These are phyloP conservation scores for Xylariales sp. DNA, from an alignment of 2,329 filamentous ascomycete species.

Conservation along the genomic window DNA sequence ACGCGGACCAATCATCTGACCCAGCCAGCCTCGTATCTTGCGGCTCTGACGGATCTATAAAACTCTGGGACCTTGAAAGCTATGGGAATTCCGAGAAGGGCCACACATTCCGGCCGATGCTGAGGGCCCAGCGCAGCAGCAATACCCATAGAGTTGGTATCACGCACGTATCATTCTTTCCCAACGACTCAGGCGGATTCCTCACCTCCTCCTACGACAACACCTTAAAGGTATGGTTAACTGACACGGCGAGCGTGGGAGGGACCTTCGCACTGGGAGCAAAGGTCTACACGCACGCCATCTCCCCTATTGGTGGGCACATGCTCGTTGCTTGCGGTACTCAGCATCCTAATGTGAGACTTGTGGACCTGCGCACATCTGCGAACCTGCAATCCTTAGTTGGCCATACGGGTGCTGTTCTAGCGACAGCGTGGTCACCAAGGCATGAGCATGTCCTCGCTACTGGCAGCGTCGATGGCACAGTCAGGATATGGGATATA, in stretches of 20 bases:
- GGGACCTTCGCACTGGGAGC: slow-evolving; percentile 65
- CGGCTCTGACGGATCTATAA: slow-evolving; percentile 78
- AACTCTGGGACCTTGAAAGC: slow-evolving; percentile 80
- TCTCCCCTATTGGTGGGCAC: slow-evolving; percentile 68
- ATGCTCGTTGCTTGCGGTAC: slow-evolving; percentile 85
- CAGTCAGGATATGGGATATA: slow-evolving; percentile 82
- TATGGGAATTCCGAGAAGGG: slow-evolving; percentile 37
- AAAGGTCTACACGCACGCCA: slow-evolving; percentile 71
- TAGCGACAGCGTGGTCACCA: slow-evolving; percentile 78
- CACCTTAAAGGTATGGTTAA: slow-evolving; percentile 71
- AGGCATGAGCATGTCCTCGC: slow-evolving; percentile 73
- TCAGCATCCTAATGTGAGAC: slow-evolving; percentile 75
- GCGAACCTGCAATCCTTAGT: slow-evolving; percentile 68
- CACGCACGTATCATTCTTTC: slow-evolving; percentile 73
- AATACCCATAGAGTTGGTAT: slow-evolving; percentile 63
- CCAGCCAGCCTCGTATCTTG: slow-evolving; percentile 70
- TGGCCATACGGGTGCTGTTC: slow-evolving; percentile 62
- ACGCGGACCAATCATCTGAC: background rate
- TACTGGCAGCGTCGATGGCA: slow-evolving; percentile 81
- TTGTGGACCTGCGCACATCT: slow-evolving; percentile 83
- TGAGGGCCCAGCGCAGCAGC: slow-evolving; percentile 41
- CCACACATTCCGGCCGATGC: slow-evolving; percentile 51
- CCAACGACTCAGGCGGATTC: slow-evolving; percentile 72
- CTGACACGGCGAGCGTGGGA: slow-evolving; percentile 54
- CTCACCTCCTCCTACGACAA: slow-evolving; percentile 76